phyloP scores from a whole-genome alignment of 2,329 filamentous ascomycete genomes.

The Fusarium tanahbumbuense region DNA sequence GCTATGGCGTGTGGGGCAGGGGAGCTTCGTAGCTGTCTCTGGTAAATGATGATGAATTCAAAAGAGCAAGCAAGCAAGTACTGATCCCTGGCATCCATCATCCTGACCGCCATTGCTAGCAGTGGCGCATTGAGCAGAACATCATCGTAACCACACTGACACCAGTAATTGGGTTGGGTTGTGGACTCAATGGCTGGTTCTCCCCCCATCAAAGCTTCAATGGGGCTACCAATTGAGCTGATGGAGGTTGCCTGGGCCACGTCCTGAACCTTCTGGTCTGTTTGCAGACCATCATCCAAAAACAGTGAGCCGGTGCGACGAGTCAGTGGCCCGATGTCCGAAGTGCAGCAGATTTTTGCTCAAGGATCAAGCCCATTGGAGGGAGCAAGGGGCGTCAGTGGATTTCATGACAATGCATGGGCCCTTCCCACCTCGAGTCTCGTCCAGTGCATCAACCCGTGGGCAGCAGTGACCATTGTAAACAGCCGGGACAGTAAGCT shows the following conservation, averaged over 20 bases:
- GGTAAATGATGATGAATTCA: slow-evolving; percentile 31
- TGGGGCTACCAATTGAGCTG: slow-evolving; percentile 38
- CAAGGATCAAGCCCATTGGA: slow-evolving; percentile 45
- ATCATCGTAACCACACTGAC: slow-evolving; percentile 8
- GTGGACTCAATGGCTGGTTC: slow-evolving; percentile 33
- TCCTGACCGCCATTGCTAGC: slow-evolving; percentile 36
- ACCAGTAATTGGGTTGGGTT: background rate
- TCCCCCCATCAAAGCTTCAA: slow-evolving; percentile 32
- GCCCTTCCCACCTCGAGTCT: slow-evolving; percentile 43
- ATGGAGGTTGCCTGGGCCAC: slow-evolving; percentile 40
- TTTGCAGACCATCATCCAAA: slow-evolving; percentile 23
- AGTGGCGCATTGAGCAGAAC: slow-evolving; percentile 16
- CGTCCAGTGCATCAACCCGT: slow-evolving; percentile 42
- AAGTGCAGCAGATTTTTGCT: slow-evolving; percentile 46
- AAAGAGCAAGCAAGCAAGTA: slow-evolving; percentile 16
- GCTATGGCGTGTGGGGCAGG: slow-evolving; percentile 35
- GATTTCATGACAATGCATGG: slow-evolving; percentile 43
- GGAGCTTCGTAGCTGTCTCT: slow-evolving; percentile 36
- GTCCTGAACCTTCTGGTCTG: slow-evolving; percentile 21
- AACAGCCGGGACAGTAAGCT: slow-evolving; percentile 31
- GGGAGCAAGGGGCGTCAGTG: slow-evolving; percentile 41
- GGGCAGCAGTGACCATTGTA: slow-evolving; percentile 33
- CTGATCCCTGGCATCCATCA: slow-evolving; percentile 11
- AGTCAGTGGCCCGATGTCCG: slow-evolving; percentile 43
- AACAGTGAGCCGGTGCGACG: slow-evolving; percentile 21